Percentiles rank a stretch among this genome's conserved stretches.
phyloP scores from a whole-genome alignment of 345 rosid genomes.

The Brassica juncea region DNA sequence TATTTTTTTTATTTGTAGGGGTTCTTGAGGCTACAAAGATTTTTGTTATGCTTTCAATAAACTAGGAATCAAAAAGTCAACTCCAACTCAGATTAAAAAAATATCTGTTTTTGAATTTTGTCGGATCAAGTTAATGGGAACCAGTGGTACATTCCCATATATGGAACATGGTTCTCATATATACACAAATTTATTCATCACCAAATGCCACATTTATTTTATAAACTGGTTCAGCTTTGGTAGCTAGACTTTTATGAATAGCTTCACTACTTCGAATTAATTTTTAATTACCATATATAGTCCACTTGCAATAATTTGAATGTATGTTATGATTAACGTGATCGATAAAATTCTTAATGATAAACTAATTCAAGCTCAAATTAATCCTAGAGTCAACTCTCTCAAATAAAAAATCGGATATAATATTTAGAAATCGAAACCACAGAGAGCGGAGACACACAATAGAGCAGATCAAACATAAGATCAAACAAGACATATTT shows the following conservation, averaged over 20 bases:
- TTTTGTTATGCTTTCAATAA: slow-evolving; percentile 17
- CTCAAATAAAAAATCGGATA: too few species aligned
- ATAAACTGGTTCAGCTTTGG: slow-evolving; percentile 23
- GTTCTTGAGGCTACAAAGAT: slow-evolving; percentile 10
- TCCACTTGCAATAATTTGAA: slow-evolving; percentile 1
- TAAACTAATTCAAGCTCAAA: not conserved
- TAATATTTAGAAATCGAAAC: too few species aligned
- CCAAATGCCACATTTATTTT: slow-evolving; percentile 29
- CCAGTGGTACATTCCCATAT: slow-evolving; percentile 26
- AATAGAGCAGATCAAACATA: too few species aligned
- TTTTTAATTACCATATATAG: not conserved
- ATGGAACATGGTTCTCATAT: slow-evolving; percentile 14
- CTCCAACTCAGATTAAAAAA: not conserved
- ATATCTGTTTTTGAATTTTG: slow-evolving; percentile 28
- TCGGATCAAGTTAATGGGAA: slow-evolving; percentile 35
- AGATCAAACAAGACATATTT: too few species aligned
- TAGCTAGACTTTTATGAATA: slow-evolving; percentile 20
- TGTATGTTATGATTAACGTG: not conserved
- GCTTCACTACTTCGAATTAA: slow-evolving; percentile 14
- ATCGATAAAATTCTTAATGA: not conserved
- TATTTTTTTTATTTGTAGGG: slow-evolving; percentile 5
- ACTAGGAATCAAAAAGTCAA: slow-evolving; percentile 21
- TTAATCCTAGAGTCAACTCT: too few species aligned
- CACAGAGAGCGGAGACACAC: too few species aligned
- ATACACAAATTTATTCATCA: slow-evolving; percentile 25